Conservation (phyloP, 495 filamentous ascomycete genomes). For the Letharia lupina region DNA sequence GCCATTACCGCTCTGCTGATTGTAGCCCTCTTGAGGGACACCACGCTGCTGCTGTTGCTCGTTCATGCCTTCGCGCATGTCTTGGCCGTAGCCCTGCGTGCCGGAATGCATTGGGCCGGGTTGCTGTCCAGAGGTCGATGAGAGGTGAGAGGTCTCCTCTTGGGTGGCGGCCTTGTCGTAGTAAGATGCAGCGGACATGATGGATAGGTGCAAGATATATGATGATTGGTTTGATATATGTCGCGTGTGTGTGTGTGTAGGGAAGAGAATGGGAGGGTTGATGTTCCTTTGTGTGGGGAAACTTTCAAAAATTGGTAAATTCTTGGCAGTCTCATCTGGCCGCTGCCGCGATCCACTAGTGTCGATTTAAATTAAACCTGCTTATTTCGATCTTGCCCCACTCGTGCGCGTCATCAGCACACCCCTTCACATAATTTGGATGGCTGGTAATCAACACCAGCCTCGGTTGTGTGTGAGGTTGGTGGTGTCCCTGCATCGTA, state of each 20-base stretch:
- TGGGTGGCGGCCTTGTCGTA: neutral
- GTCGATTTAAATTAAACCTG: slow-evolving; percentile 1
- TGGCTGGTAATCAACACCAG: neutral
- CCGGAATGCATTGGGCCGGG: too few relatives aligned
- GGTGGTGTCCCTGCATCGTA: neutral
- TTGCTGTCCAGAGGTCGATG: neutral
- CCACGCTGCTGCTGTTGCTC: neutral
- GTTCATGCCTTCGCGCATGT: neutral
- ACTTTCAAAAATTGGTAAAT: too few relatives aligned
- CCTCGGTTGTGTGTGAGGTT: neutral
- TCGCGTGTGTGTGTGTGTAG: neutral
- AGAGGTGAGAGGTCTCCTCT: neutral
- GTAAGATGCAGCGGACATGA: neutral
- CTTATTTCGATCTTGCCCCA: neutral
- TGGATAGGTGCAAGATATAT: neutral
- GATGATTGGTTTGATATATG: neutral
- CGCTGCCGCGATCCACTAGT: neutral
- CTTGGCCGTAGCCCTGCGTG: neutral
- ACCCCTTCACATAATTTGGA: neutral
- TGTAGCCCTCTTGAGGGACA: neutral
- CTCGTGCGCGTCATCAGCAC: neutral
- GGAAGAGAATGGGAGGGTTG: too few relatives aligned
- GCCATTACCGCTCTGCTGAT: neutral
- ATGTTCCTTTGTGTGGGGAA: neutral
- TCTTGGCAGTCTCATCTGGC: neutral